Base-by-base conservation (phyloP, 2,329 filamentous ascomycete species). In the Pseudogymnoascus sp. region DNA sequence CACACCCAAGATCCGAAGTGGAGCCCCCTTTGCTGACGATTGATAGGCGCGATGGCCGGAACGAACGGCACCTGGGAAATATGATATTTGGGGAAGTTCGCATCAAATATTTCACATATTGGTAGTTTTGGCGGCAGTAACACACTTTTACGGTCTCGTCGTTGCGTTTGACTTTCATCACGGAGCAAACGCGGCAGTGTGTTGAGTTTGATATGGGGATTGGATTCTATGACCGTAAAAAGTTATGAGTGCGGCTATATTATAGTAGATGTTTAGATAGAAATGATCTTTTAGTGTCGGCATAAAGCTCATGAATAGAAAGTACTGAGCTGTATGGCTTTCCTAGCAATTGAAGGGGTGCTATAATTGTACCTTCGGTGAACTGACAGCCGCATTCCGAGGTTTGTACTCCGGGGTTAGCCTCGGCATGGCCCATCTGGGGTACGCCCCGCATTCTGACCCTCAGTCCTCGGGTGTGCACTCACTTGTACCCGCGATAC, bases 31-130 rank as follows among this genome's bases (percentile, higher is more conserved):
- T 63, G 46, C 64, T 67, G 63, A 69, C 68, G 67, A 63, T 70
- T 66, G 4, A 53, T 63, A 89, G 86, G 80, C 84, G 62, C 87
- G 95, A 38, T 87, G 93, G 76, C 95, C 95, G 0, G 95, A 99
- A 77, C 82, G 91, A 65, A 85, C 82, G 71, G 83, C 79, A 50
- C 95, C 93, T 0, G 90, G 91, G 1, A 79, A 75, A 7, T 97
- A 93, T 72, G 95, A 99, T 76, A 90, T 97, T 61, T 90, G 90
- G 84, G 93, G 95, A 38, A 92, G 88, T 73, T 96, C 91, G 19
- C 95, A 99, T 76, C 95, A 99, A 77, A 89, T 99, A 67, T 99
- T 99, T 75, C 95, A 99, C 77, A 79, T 96, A 40, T 82, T 95
- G 67, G 93, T 99, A 29, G 80, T 97, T 15, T 75, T 92, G 65